Base-by-base conservation (phyloP, 768 basidiomycete genomes). In the Lyophyllum semitale region DNA sequence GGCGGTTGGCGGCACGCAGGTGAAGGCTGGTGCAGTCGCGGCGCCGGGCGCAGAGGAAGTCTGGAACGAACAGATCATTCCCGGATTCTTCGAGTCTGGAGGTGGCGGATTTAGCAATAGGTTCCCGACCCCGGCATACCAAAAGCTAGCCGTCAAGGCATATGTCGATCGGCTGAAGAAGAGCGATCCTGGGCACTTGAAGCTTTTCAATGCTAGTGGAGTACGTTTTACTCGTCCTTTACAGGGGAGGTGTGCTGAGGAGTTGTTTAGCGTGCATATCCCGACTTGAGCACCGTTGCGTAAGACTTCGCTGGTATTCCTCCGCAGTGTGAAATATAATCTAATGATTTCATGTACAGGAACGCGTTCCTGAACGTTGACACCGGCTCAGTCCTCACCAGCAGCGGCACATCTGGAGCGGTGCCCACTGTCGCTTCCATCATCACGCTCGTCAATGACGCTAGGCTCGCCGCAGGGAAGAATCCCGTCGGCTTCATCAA, bases 1-100 rank as follows among this genome's bases (percentile, higher is more conserved):
- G 2, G 66, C 73, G 2, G 74, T 82, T 13, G 79, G 80, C 11
- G 79, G 75, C 25, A 80, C 79, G 1, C 76, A 75, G 58, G 62
- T 80, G 23, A 72, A 73, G 20, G 66, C 71, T 3, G 69, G 69
- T 30, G 48, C 63, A 2, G 72, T 67, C 6, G 69, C 69, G 15
- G 62, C 47, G 40, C 61, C 60, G 12, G 55, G 68, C 42, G 59
- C 63, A 23, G 68, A 72, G 53, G 68, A 67, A 35, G 69, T 70
- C n/a, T 69, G 68, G 64, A 69, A 66, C 26, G 56, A 65, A 38
- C 63, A 66, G 20, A 38, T 64, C 20, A 67, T 67, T 23, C 68
- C 68, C 54, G 71, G 71, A 0, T 62, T 67, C 58, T 70, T 68
- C 51, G 59, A 74, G 68, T 73, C 69, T 5, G 65, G 69, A n/a